Conservation (phyloP, 495 filamentous ascomycete species). For the Penicillium turbatum region DNA sequence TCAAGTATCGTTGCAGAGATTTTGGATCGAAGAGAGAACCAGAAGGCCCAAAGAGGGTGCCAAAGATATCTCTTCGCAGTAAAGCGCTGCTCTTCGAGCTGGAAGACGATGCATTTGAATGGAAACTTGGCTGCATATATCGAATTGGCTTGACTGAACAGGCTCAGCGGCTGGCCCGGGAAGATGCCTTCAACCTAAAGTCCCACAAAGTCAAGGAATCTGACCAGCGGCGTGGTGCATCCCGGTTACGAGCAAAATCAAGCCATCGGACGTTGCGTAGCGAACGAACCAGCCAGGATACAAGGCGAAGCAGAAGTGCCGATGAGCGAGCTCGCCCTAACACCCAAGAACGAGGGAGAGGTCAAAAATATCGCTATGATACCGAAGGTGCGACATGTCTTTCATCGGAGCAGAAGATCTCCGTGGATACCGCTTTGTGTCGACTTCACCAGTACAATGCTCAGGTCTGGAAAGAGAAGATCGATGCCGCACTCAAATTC, state of each 20-base stretch:
- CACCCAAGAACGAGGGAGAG: slow-evolving; percentile 26
- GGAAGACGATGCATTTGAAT: slow-evolving; percentile 96
- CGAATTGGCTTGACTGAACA: slow-evolving; percentile 83
- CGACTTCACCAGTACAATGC: slow-evolving; percentile 77
- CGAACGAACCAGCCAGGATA: slow-evolving; percentile 42
- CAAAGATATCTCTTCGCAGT: slow-evolving; percentile 74
- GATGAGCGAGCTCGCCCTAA: slow-evolving; percentile 40
- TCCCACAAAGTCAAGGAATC: slow-evolving; percentile 74
- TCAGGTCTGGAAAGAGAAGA: slow-evolving; percentile 87
- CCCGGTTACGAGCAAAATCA: slow-evolving; percentile 50
- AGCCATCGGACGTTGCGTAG: slow-evolving; percentile 44
- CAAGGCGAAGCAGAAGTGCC: slow-evolving; percentile 51
- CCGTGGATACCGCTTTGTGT: slow-evolving; percentile 67
- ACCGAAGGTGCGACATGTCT: slow-evolving; percentile 67
- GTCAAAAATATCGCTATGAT: slow-evolving; percentile 67
- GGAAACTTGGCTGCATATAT: slow-evolving; percentile 92
- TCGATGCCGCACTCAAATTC: slow-evolving; percentile 67
- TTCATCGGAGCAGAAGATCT: slow-evolving; percentile 63
- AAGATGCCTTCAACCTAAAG: slow-evolving; percentile 86
- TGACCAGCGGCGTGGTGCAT: slow-evolving; percentile 48
- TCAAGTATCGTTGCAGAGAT: slow-evolving; percentile 79
- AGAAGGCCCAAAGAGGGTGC: slow-evolving; percentile 78
- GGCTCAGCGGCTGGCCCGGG: slow-evolving; percentile 78
- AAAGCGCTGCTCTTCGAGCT: slow-evolving; percentile 82
- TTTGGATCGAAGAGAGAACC: slow-evolving; percentile 79